Conservation (phyloP, 192 early-diverging fungal genomes). For the Umbelopsis sp. region DNA sequence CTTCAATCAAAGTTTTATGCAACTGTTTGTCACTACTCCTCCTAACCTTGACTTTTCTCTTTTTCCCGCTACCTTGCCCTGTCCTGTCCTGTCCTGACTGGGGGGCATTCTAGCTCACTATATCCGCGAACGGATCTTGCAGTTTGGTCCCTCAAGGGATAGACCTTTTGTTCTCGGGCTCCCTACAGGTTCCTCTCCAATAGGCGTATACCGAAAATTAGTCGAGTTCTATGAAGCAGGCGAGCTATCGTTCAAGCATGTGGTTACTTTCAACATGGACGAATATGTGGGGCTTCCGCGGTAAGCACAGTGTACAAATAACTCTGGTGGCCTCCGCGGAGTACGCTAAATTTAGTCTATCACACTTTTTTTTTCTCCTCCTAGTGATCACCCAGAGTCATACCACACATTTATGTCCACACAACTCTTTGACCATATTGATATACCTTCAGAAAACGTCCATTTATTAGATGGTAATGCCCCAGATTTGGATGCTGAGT, state of each 20-base stretch:
- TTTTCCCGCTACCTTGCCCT: not conserved
- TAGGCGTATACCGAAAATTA: slow-evolving; percentile 72
- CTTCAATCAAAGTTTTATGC: not conserved
- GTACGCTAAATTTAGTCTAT: slow-evolving; percentile 1
- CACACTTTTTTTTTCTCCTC: not conserved
- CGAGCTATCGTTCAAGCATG: slow-evolving; percentile 72
- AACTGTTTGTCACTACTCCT: not conserved
- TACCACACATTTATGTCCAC: slow-evolving; percentile 90
- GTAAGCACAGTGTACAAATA: slow-evolving; percentile 22
- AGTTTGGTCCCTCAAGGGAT: slow-evolving; percentile 69
- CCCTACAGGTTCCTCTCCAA: slow-evolving; percentile 79
- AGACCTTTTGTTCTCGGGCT: slow-evolving; percentile 82
- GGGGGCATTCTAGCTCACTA: slow-evolving; percentile 57
- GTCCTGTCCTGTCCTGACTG: not conserved
- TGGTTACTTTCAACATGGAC: slow-evolving; percentile 88
- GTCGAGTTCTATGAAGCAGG: slow-evolving; percentile 69
- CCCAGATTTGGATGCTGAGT: slow-evolving; percentile 72
- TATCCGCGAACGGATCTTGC: slow-evolving; percentile 73
- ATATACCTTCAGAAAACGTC: slow-evolving; percentile 76
- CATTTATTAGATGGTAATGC: slow-evolving; percentile 83
- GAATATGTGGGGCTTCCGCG: slow-evolving; percentile 81
- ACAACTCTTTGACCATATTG: slow-evolving; percentile 80
- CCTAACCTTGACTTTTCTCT: not conserved
- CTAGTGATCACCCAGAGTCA: slow-evolving; percentile 74
- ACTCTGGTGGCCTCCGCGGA: not conserved